phyloP scores from a whole-genome alignment of 345 rosid species.

The Clausena lansium region DNA sequence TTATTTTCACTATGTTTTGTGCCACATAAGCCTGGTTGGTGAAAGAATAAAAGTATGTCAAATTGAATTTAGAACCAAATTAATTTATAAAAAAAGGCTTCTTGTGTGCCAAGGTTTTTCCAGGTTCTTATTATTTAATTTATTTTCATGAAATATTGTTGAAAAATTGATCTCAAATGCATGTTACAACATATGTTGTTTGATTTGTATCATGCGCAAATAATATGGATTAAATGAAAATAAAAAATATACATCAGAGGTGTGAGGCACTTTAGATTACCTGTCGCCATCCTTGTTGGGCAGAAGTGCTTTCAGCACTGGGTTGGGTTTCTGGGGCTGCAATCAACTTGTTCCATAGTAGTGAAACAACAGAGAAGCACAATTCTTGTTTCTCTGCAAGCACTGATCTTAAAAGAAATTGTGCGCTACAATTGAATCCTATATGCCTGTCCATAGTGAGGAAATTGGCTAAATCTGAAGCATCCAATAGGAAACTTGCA shows the following conservation, averaged over 20 bases:
- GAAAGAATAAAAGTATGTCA: not conserved
- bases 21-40: not conserved
- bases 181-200: not conserved
- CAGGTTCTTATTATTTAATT: not conserved
- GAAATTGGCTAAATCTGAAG: conserved; percentile 96
- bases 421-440: conserved; percentile 82
- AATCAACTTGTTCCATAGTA: conserved; percentile 89
- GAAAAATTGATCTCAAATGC: not conserved
- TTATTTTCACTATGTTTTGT: not conserved
- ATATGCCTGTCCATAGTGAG: conserved; percentile 86
- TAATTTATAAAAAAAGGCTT: not conserved
- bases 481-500: conserved; percentile 65
- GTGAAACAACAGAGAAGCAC: conserved; percentile 90
- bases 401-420: conserved; percentile 78
- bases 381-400: conserved; percentile 90
- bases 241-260: not conserved
- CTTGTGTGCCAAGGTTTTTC: not conserved
- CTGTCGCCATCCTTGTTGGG: conserved; percentile 99
- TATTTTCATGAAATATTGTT: not conserved
- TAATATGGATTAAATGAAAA: not conserved
- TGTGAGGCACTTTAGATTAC: conserved; percentile 34
- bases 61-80: not conserved
- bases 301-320: conserved; percentile 90
- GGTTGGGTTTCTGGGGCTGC: conserved; percentile 91
- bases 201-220: not conserved